Base-by-base conservation (phyloP, 2,329 filamentous ascomycete species). In the Geoglossum cookeanum region DNA sequence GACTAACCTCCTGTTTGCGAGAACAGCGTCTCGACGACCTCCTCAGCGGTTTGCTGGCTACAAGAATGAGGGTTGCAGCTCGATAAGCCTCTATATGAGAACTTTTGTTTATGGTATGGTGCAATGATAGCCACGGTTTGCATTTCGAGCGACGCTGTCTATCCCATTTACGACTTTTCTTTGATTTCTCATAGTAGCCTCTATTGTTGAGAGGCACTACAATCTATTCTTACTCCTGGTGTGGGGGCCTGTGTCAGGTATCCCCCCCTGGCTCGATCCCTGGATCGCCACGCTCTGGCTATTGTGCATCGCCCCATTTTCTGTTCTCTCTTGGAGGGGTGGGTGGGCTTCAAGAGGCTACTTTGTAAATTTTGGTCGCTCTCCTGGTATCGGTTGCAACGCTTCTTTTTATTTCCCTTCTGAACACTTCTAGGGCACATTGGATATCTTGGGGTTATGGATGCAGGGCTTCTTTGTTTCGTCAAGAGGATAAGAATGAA, bases 41-140 rank as follows among this genome's bases (percentile, higher is more conserved):
- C 79, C 78, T 95, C 49, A 84, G 84, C 62, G 83, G 87, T 65
- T 90, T 87, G 83, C 75, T 94, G 61, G 69, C 72, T 55, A 73
- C 71, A 59, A 73, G 74, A 53, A 17, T 11, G 30, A 45, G 42
- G 42, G 22, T 45, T 17, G 30, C 32, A n/a, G 37, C 30, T 22
- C 30, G 49, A 22, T 53, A 37, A 2, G 17, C 13, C 30, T 37
- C 32, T 53, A 53, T 35, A 53, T 53, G 37, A 17, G 30, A 53
- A 17, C 5, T 32, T 35, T 33, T 35, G 30, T 53, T 17, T 13
- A 22, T 17, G 42, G 13, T 13, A 53, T 22, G 47, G 47, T 53
- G 8, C 48, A 30, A 52, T 32, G 48, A 33, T 22, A 32, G 17
- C 30, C 49, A 53, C 30, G 49, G 22, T 53, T 22, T 53, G 32